Conservation (phyloP, 2,329 filamentous ascomycete species). For the Monosporascus cannonballus region DNA sequence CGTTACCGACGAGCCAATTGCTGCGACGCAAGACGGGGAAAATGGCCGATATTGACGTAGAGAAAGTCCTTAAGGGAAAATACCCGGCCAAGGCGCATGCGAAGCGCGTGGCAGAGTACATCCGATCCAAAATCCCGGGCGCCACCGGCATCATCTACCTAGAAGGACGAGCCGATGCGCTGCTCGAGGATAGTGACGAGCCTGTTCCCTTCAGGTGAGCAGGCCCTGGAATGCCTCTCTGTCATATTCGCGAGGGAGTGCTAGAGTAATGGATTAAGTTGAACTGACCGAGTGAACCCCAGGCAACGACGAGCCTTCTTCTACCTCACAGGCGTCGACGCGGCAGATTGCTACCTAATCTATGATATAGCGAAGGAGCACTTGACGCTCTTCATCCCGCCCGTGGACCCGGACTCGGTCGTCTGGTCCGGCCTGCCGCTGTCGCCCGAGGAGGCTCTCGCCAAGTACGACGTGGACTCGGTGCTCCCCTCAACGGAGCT, state of each 20-base stretch:
- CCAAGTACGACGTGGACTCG: slow-evolving; percentile 74
- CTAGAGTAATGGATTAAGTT: no score
- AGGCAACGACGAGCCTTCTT: slow-evolving; percentile 91
- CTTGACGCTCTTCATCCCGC: slow-evolving; percentile 85
- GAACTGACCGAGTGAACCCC: neutral
- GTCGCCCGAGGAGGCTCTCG: slow-evolving; percentile 65
- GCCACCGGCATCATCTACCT: slow-evolving; percentile 75
- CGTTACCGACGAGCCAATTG: slow-evolving; percentile 6
- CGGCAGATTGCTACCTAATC: slow-evolving; percentile 73
- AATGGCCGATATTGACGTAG: slow-evolving; percentile 35
- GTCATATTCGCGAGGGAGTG: no score
- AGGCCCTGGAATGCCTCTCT: neutral
- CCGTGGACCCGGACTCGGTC: slow-evolving; percentile 78
- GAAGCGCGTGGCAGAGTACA: slow-evolving; percentile 72
- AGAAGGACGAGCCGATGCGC: slow-evolving; percentile 72
- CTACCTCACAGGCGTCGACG: slow-evolving; percentile 79
- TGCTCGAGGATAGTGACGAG: slow-evolving; percentile 88
- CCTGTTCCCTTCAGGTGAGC: slow-evolving; percentile 69
- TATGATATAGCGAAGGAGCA: slow-evolving; percentile 72
- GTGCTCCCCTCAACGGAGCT: slow-evolving; percentile 69
- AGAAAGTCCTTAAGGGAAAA: slow-evolving; percentile 53
- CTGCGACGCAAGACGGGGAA: neutral
- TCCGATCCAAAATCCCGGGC: slow-evolving; percentile 60
- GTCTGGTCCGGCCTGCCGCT: slow-evolving; percentile 91
- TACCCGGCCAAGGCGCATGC: slow-evolving; percentile 86